These are phyloP conservation scores for Gloeostereum incarnatum DNA, from an alignment of 768 basidiomycete genomes.

Conservation along the genomic window DNA sequence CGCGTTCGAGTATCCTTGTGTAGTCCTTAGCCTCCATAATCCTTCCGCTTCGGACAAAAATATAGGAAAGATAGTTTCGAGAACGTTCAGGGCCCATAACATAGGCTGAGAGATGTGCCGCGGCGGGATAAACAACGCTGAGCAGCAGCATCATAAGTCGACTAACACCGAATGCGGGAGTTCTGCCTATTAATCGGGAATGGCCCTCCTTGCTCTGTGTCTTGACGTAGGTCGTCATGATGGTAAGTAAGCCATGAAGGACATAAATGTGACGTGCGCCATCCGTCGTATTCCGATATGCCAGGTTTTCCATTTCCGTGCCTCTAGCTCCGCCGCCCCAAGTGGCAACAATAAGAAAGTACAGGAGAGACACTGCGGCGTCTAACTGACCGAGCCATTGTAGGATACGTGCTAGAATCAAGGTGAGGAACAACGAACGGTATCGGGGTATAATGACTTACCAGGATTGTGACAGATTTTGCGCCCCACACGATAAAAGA, in stretches of 20 bases:
- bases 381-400: conserved; percentile 3
- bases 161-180: not conserved
- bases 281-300: conserved; percentile 2
- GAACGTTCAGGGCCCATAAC: not conserved
- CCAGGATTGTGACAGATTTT: too few species aligned
- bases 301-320: conserved; percentile 10
- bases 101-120: not conserved
- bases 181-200: not conserved
- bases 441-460: too few species aligned
- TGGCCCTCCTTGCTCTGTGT: conserved; percentile 6
- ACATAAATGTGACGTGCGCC: conserved; percentile 7
- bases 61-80: conserved; percentile 1
- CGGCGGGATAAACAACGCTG: conserved; percentile 4
- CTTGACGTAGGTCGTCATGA: conserved; percentile 10
- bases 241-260: conserved; percentile 9
- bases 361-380: conserved; percentile 7
- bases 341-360: conserved; percentile 5
- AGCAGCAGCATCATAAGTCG: conserved; percentile 1
- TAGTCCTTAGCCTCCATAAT: not conserved
- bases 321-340: conserved; percentile 12
- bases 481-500: too few species aligned
- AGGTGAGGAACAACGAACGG: not conserved
- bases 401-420: not conserved
- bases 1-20: not conserved
- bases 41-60: conserved; percentile 5